phyloP scores from a whole-genome alignment of 257 asterid species.

The Solanum sejunctum region DNA sequence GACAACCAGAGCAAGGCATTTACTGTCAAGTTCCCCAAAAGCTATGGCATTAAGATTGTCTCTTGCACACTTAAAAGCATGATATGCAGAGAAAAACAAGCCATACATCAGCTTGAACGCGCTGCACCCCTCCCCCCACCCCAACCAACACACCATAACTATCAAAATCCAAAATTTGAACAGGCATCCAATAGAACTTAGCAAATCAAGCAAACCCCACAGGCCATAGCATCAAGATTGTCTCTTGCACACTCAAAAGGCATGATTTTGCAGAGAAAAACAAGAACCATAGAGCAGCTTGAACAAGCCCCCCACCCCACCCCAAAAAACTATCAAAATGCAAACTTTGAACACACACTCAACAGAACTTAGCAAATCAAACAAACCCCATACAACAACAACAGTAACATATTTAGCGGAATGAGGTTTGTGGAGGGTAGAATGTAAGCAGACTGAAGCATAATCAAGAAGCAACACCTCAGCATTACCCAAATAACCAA shows the following conservation, averaged over 20 bases:
- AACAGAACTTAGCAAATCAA: neutral
- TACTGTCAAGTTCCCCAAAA: neutral
- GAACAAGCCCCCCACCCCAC: neutral
- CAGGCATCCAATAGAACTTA: neutral
- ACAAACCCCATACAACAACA: neutral
- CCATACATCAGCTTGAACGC: neutral
- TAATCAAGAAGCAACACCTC: neutral
- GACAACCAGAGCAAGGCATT: neutral
- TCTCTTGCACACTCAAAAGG: conserved; percentile 37
- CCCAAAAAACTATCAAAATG: neutral
- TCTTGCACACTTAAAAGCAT: conserved; percentile 20
- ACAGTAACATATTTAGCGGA: neutral
- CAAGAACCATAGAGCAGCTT: neutral
- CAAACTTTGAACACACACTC: neutral
- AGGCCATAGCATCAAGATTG: neutral
- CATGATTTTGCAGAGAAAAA: conserved; percentile 40
- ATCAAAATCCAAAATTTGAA: neutral
- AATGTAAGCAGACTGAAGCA: neutral
- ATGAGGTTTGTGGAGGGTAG: too few relatives aligned
- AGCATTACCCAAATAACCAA: neutral
- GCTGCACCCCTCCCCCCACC: too few relatives aligned
- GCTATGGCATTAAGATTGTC: neutral
- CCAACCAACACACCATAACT: neutral
- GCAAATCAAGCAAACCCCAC: neutral
- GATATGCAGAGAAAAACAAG: conserved; percentile 28